These are phyloP conservation scores for Echria macrotheca DNA, from an alignment of 495 filamentous ascomycete species.

Conservation along the genomic window DNA sequence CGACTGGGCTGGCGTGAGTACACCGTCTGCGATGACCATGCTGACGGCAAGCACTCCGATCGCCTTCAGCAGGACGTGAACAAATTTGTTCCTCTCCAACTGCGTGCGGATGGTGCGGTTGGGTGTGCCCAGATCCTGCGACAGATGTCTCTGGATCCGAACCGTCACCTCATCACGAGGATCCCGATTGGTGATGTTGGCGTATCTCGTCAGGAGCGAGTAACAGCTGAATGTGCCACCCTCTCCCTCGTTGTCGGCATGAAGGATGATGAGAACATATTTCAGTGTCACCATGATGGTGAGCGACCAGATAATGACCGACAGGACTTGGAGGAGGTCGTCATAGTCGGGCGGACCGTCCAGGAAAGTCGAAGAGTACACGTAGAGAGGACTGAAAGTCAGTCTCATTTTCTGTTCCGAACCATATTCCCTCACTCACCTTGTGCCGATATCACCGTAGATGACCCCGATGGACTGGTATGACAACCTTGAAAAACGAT, in stretches of 20 bases:
- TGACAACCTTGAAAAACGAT: constrained; percentile 35
- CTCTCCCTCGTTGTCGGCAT: constrained; percentile 71
- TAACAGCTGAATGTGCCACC: constrained; percentile 72
- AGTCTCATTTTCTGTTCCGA: neutral
- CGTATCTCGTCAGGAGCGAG: constrained; percentile 64
- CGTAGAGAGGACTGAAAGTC: constrained; percentile 52
- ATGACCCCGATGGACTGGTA: constrained; percentile 70
- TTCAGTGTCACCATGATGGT: constrained; percentile 71
- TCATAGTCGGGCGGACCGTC: constrained; percentile 46
- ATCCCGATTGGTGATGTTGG: constrained; percentile 52
- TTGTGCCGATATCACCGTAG: constrained; percentile 74
- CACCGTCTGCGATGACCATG: constrained; percentile 63
- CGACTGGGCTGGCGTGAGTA: constrained; percentile 65
- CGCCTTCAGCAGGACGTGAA: constrained; percentile 52
- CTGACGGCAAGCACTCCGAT: constrained; percentile 67
- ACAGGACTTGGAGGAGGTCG: constrained; percentile 63
- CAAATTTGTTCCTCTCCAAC: constrained; percentile 52
- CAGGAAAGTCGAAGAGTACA: constrained; percentile 65
- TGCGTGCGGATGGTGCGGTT: constrained; percentile 49
- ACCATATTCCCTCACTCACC: constrained; percentile 14
- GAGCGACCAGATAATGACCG: constrained; percentile 68
- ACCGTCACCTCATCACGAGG: constrained; percentile 44
- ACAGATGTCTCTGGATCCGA: constrained; percentile 55
- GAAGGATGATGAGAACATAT: constrained; percentile 63
- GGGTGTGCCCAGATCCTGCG: constrained; percentile 46